Percentiles rank a stretch among this genome's conserved stretches.
phyloP scores from a whole-genome alignment of 371 early-diverging fungal species.

The Neoconidiobolus thromboides region DNA sequence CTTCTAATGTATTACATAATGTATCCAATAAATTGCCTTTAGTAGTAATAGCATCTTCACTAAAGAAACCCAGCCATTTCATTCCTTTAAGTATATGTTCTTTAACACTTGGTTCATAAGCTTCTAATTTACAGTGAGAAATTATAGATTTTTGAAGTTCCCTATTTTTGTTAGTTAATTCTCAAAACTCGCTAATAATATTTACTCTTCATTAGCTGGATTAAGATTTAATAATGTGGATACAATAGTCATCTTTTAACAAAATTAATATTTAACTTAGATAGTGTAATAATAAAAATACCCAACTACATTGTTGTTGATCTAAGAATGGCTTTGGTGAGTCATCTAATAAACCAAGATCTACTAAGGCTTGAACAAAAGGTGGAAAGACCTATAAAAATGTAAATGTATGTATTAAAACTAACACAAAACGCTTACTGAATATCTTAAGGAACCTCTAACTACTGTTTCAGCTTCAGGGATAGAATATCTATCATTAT shows the following conservation, averaged over 20 bases:
- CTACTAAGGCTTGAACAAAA: constrained; percentile 81
- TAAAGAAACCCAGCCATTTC: constrained; percentile 20
- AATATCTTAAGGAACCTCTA: constrained; percentile 86
- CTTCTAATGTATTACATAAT: constrained; percentile 86
- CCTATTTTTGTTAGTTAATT: too few species aligned
- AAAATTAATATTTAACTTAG: background rate
- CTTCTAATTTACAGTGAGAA: too few species aligned
- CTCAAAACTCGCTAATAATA: background rate
- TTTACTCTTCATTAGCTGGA: background rate
- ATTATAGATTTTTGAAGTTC: too few species aligned
- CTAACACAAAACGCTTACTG: constrained; percentile 14
- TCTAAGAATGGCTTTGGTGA: constrained; percentile 39
- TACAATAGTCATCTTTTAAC: constrained; percentile 7
- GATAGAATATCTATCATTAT: constrained; percentile 85
- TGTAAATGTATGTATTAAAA: constrained; percentile 2
- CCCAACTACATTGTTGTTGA: constrained; percentile 54
- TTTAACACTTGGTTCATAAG: too few species aligned
- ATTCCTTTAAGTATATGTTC: constrained; percentile 29
- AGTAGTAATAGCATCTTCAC: constrained; percentile 23
- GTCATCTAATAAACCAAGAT: constrained; percentile 80
- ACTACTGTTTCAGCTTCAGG: constrained; percentile 86
- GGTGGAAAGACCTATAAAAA: constrained; percentile 50
- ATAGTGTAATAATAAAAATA: constrained; percentile 9
- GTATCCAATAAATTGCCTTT: constrained; percentile 78
- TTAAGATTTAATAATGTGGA: constrained; percentile 2